Conservation (phyloP, 352 stramenopile species). For the Phytophthora litchii region DNA sequence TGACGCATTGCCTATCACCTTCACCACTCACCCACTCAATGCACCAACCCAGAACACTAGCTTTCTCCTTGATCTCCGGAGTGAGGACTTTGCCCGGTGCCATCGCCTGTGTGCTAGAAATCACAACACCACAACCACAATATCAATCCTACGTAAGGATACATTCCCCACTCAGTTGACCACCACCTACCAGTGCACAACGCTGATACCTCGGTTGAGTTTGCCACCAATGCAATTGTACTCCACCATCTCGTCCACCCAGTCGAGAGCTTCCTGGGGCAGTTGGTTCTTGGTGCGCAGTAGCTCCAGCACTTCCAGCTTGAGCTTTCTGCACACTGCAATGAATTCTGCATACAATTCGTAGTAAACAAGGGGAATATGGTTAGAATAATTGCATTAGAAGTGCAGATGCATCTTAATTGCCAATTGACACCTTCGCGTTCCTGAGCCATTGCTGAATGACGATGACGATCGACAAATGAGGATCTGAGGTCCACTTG, state of each 20-base stretch:
- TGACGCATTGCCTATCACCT: background rate
- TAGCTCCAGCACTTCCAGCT: constrained; percentile 76
- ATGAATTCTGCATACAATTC: constrained; percentile 68
- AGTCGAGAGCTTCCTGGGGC: constrained; percentile 81
- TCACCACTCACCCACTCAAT: constrained; percentile 93
- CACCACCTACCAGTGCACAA: constrained; percentile 85
- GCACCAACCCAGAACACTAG: constrained; percentile 97
- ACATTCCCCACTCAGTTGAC: background rate
- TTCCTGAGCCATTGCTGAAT: constrained; percentile 39
- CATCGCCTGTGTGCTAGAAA: constrained; percentile 65
- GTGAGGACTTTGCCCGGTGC: constrained; percentile 51
- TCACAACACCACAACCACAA: constrained; percentile 1
- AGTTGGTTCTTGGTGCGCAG: constrained; percentile 70
- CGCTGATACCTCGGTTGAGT: constrained; percentile 97
- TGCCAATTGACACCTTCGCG: constrained; percentile 33
- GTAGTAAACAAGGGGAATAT: background rate
- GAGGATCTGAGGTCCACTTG: too few species aligned
- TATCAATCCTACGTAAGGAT: constrained; percentile 3
- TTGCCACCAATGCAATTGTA: constrained; percentile 99
- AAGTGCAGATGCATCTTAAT: background rate
- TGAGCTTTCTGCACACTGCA: constrained; percentile 69
- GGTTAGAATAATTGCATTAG: constrained; percentile 1
- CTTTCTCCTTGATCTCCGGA: constrained; percentile 77
- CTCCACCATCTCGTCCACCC: constrained; percentile 85
- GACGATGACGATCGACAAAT: constrained; percentile 27